These are phyloP conservation scores for Termitomyces sp. DNA, from an alignment of 768 basidiomycete genomes.

Conservation along the genomic window DNA sequence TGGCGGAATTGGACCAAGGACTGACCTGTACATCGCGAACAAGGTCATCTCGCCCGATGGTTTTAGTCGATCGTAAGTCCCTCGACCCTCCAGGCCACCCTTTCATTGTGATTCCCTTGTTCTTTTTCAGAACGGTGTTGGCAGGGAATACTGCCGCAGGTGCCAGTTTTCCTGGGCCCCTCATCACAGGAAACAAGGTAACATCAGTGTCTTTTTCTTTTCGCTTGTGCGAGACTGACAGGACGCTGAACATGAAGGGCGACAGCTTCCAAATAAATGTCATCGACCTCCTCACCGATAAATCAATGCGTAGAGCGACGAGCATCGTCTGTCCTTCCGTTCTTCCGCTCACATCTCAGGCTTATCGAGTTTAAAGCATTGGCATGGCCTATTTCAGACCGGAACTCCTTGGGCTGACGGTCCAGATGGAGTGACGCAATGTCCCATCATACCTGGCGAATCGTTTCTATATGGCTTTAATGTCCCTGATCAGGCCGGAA, in stretches of 20 bases:
- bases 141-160: not conserved
- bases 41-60: not conserved
- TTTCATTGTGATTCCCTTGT: not conserved
- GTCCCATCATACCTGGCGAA: not conserved
- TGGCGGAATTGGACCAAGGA: not conserved
- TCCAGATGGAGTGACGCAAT: not conserved
- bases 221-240: not conserved
- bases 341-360: not conserved
- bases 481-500: not conserved
- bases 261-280: not conserved
- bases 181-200: conserved; percentile 1
- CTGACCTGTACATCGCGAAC: not conserved
- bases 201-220: not conserved
- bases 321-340: not conserved
- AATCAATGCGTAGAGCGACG: not conserved
- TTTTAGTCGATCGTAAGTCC: not conserved
- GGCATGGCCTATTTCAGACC: conserved; percentile 1
- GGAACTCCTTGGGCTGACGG: not conserved
- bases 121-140: not conserved
- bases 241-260: not conserved
- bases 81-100: too few relatives aligned
- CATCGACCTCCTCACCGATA: not conserved
- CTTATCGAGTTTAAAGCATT: not conserved
- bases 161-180: not conserved
- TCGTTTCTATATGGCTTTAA: not conserved